phyloP scores from a whole-genome alignment of 2,329 filamentous ascomycete genomes.

The Aspergillus ochraceoroseus region DNA sequence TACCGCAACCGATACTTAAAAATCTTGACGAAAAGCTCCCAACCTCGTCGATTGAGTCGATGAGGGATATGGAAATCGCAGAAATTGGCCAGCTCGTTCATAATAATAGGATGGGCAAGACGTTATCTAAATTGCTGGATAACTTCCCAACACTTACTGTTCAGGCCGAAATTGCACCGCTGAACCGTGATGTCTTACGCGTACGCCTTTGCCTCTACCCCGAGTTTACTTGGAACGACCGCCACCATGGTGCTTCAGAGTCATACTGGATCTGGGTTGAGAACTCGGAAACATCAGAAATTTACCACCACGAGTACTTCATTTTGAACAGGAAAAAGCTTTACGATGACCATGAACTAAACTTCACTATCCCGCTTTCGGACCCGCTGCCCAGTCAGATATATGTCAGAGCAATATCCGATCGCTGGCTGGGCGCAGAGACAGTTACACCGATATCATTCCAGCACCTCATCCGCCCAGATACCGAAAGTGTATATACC shows the following conservation, averaged over 20 bases:
- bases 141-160: conserved; percentile 90
- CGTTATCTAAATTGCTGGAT: conserved; percentile 72
- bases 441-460: conserved; percentile 94
- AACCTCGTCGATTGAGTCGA: conserved; percentile 67
- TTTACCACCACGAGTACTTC: conserved; percentile 97
- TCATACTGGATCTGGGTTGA: conserved; percentile 99
- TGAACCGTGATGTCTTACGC: conserved; percentile 91
- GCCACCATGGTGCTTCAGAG: conserved; percentile 87
- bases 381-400: conserved; percentile 94
- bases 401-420: conserved; percentile 89
- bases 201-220: conserved; percentile 81
- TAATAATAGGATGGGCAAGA: conserved; percentile 80
- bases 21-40: conserved; percentile 78
- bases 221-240: conserved; percentile 92
- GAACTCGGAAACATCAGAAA: conserved; percentile 94
- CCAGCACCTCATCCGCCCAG: conserved; percentile 92
- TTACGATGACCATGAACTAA: conserved; percentile 93
- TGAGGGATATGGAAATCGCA: conserved; percentile 87
- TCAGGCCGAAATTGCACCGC: conserved; percentile 88
- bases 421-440: conserved; percentile 94
- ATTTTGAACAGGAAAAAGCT: conserved; percentile 86
- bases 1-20: conserved; percentile 75
- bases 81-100: conserved; percentile 90
- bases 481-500: conserved; percentile 96
- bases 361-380: conserved; percentile 91